Conservation (phyloP, 176 grass and related monocot genomes). For the Avena eriantha region DNA sequence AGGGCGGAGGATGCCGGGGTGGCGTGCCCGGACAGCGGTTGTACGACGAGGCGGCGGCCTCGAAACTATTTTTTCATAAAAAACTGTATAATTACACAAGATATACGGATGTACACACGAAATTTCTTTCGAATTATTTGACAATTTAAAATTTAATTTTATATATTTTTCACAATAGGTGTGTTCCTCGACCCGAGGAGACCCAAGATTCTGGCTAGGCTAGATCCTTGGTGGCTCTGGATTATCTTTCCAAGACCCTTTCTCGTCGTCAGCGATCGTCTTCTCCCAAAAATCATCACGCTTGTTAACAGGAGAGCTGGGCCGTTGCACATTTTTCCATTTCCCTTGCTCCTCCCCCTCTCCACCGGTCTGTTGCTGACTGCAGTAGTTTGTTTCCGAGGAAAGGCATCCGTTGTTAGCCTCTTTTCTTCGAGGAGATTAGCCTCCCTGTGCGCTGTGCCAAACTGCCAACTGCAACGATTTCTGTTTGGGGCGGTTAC, state of each 20-base stretch:
- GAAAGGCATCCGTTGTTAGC: slow-evolving; percentile 23
- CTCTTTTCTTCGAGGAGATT: not conserved
- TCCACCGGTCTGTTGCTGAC: not conserved
- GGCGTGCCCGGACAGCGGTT: too few species aligned
- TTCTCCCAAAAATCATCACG: not conserved
- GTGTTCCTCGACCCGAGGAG: not conserved
- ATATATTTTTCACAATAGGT: too few species aligned
- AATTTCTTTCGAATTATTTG: too few species aligned
- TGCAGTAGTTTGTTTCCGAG: not conserved
- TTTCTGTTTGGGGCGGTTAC: not conserved
- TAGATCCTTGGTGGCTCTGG: not conserved
- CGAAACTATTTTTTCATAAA: too few species aligned
- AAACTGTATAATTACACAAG: too few species aligned
- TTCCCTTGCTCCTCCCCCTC: not conserved
- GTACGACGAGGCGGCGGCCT: too few species aligned
- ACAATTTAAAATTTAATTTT: too few species aligned
- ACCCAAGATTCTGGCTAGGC: not conserved
- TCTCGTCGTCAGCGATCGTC: not conserved
- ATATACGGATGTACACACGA: too few species aligned
- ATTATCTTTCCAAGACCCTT: not conserved
- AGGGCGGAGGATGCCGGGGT: too few species aligned
- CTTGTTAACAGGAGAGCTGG: not conserved
- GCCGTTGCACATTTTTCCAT: not conserved
- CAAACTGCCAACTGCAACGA: not conserved
- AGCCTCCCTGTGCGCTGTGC: slow-evolving; percentile 1